Evolutionary conservation across 306 rosid species (phyloP), one percentile per base, ranked within the genome.

Genomic region (Prinsepia uniflora): DNA sequence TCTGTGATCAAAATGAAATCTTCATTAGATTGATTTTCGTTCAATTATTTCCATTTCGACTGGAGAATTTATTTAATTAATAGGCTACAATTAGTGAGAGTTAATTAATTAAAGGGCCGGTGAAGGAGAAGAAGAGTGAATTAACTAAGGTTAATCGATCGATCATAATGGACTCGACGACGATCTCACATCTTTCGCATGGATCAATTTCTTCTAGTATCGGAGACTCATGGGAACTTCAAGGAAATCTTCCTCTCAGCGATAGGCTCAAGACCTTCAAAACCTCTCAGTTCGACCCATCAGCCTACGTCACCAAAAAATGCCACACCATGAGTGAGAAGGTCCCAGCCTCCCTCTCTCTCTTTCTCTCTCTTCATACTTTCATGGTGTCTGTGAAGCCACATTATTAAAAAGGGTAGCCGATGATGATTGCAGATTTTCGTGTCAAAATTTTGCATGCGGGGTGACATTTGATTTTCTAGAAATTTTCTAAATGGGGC

Each of bases 281-380:
- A 46, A 65, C 87, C 8, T 84, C 94, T 17, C 11, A 75, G 18
- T 94, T 86, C 68, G 89, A 91, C 74, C 85, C 96, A 89, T 63
- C n/a, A n/a, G 76, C 60, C 53, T 89, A 79, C 60, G 80, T 94
- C 71, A 72, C 87, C 69, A 71, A 92, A 84, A 94, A 91, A 91
- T 89, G 87, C 58, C 87, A 82, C 46, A 75, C 72, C 83, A 89
- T 91, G 92, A 79, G 79, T 40, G 97, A 94, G 54, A 94, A 91
- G 96, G 96, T 88, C 52, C 19, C 48, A 46, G 10, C 19, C 17
- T 44, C 60, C 19, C 19, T 75, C 44, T 0, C 15, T 54, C 5
- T 19, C 17, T 44, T 53, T 44, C 60, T 54, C 69, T 10, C 12
- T 10, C 41, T 47, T 5, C 7, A 8, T 8, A 57, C 5, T 57